Evolutionary conservation across 2,329 filamentous ascomycete genomes (phyloP).

Genomic region (Aspergillus alliaceus): DNA sequence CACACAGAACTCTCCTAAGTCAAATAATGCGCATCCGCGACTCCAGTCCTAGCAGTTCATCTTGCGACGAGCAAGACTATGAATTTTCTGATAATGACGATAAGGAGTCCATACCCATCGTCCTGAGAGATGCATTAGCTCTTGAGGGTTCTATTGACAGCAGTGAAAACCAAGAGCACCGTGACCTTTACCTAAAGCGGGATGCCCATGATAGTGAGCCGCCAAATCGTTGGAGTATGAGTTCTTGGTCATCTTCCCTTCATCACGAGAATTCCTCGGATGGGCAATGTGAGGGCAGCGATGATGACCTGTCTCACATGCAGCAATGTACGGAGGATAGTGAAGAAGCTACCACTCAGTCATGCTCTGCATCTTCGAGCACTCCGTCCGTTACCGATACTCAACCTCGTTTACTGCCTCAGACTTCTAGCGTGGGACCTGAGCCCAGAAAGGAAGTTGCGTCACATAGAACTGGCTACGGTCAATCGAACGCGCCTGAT

Average conservation of each 20-base stretch:
- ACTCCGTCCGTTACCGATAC: conserved; percentile 40
- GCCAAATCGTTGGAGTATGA: conserved; percentile 44
- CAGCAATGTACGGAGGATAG: conserved; percentile 26
- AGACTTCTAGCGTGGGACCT: not conserved
- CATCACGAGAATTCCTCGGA: conserved; percentile 37
- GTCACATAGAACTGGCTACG: conserved; percentile 42
- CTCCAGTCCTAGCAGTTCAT: conserved; percentile 43
- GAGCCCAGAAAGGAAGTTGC: conserved; percentile 22
- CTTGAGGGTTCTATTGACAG: conserved; percentile 34
- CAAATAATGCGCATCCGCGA: conserved; percentile 52
- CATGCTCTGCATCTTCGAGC: conserved; percentile 35
- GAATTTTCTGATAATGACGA: conserved; percentile 50
- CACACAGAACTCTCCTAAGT: conserved; percentile 45
- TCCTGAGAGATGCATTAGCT: conserved; percentile 51
- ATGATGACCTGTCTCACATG: conserved; percentile 34
- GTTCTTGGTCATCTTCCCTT: conserved; percentile 46
- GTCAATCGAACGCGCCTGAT: conserved; percentile 51
- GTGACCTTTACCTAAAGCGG: conserved; percentile 21
- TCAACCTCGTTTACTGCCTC: conserved; percentile 2
- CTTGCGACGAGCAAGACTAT: conserved; percentile 39
- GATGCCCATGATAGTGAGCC: conserved; percentile 22
- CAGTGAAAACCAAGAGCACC: conserved; percentile 31
- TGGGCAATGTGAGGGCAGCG: conserved; percentile 36
- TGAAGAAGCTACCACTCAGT: conserved; percentile 32
- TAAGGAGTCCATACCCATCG: conserved; percentile 57